These are phyloP conservation scores for Chaetoceros tenuissimus DNA, from an alignment of 108 stramenopile species.

Conservation along the genomic window DNA sequence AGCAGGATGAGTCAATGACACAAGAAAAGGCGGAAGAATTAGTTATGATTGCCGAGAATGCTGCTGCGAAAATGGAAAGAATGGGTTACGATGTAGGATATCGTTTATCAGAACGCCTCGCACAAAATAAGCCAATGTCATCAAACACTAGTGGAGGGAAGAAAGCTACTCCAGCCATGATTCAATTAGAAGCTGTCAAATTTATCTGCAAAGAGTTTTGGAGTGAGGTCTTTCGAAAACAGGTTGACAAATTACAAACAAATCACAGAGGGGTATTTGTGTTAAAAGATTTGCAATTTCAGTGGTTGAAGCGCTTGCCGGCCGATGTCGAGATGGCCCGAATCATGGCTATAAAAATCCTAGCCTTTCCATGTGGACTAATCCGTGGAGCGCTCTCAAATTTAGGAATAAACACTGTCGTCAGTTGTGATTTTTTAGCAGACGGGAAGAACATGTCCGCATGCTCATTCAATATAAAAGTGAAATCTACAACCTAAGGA, in stretches of 20 bases:
- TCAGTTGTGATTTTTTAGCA: slow-evolving; percentile 86
- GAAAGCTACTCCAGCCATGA: slow-evolving; percentile 35
- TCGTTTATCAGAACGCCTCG: slow-evolving; percentile 81
- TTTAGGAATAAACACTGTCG: slow-evolving; percentile 79
- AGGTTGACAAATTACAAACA: slow-evolving; percentile 93
- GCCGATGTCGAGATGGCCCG: slow-evolving; percentile 60
- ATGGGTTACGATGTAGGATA: slow-evolving; percentile 90
- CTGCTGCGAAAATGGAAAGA: slow-evolving; percentile 80
- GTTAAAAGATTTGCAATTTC: slow-evolving; percentile 75
- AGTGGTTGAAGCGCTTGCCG: slow-evolving; percentile 69
- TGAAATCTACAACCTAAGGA: slow-evolving; percentile 46
- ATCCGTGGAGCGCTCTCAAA: slow-evolving; percentile 84
- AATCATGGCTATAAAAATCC: slow-evolving; percentile 64
- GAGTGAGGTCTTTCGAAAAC: slow-evolving; percentile 88
- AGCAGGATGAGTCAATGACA: neutral
- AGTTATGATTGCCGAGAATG: slow-evolving; percentile 55
- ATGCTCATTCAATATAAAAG: slow-evolving; percentile 89
- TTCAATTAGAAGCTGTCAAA: slow-evolving; percentile 87
- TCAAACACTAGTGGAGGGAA: slow-evolving; percentile 31
- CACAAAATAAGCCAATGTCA: slow-evolving; percentile 61
- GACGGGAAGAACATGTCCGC: slow-evolving; percentile 84
- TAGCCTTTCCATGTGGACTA: slow-evolving; percentile 87
- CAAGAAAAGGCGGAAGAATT: slow-evolving; percentile 13
- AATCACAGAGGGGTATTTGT: slow-evolving; percentile 94
- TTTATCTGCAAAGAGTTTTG: slow-evolving; percentile 94